Conservation (phyloP, 2,329 filamentous ascomycete genomes). For the Fusarium camptoceras region DNA sequence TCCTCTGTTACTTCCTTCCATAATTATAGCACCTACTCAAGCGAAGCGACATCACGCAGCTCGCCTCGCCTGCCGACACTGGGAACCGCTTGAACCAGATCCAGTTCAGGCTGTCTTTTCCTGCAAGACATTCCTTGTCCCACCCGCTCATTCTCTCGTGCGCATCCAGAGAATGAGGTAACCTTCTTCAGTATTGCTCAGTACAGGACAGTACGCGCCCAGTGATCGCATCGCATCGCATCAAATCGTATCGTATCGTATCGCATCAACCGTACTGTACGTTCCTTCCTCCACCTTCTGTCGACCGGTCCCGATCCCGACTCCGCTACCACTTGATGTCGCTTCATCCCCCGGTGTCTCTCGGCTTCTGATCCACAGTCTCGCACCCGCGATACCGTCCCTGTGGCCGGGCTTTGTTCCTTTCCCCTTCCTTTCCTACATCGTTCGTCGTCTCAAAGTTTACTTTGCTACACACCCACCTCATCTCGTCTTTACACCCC, state of each 20-base stretch:
- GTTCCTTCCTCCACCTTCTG: constrained; percentile 5
- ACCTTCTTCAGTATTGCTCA: constrained; percentile 13
- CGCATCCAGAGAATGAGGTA: constrained; percentile 37
- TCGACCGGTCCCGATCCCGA: constrained; percentile 37
- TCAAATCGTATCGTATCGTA: constrained; percentile 3
- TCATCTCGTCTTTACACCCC: constrained; percentile 25
- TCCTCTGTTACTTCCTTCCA: constrained; percentile 1
- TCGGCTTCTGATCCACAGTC: constrained; percentile 40
- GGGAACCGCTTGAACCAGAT: constrained; percentile 27
- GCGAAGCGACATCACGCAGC: constrained; percentile 27
- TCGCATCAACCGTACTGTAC: constrained; percentile 16
- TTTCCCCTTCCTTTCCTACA: constrained; percentile 23
- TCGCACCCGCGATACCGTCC: constrained; percentile 34
- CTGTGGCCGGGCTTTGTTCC: constrained; percentile 28
- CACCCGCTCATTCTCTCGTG: constrained; percentile 15
- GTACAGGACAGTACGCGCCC: constrained; percentile 20
- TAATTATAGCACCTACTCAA: constrained; percentile 1
- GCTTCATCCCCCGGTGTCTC: constrained; percentile 26
- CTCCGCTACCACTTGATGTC: constrained; percentile 35
- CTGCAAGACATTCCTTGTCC: constrained; percentile 22
- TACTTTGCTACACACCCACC: constrained; percentile 37
- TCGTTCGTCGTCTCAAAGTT: constrained; percentile 37
- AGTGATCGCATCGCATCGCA: constrained; percentile 14
- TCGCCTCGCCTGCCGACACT: constrained; percentile 22
- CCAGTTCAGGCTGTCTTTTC: not conserved